These are phyloP conservation scores for Rubia tinctorum DNA, from an alignment of 305 asterid species.

Conservation along the genomic window DNA sequence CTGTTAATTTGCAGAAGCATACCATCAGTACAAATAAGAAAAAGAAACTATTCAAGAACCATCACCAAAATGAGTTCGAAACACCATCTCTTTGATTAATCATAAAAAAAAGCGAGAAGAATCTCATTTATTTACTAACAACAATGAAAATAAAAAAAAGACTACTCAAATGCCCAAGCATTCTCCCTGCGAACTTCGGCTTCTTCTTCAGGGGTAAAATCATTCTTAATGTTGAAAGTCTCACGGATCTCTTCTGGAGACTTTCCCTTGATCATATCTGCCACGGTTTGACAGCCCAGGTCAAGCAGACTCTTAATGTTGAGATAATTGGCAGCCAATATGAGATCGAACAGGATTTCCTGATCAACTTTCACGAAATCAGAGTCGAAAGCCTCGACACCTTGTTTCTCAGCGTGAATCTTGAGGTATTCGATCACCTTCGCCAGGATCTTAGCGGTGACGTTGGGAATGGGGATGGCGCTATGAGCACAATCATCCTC, in stretches of 20 bases:
- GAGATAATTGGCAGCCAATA: slow-evolving; percentile 62
- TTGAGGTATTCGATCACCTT: not conserved
- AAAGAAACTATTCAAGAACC: too few species aligned
- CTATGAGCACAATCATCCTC: slow-evolving; percentile 45
- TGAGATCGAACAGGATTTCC: slow-evolving; percentile 36
- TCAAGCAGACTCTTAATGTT: slow-evolving; percentile 54
- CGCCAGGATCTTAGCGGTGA: not conserved
- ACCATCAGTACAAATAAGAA: too few species aligned
- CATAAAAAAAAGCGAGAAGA: too few species aligned
- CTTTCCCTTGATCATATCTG: slow-evolving; percentile 59
- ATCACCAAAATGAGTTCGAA: too few species aligned
- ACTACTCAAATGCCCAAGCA: slow-evolving; percentile 65
- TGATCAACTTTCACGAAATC: not conserved
- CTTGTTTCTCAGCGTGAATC: not conserved
- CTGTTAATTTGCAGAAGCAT: too few species aligned
- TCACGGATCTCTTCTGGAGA: slow-evolving; percentile 60
- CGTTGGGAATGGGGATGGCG: slow-evolving; percentile 24
- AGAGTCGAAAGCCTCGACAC: not conserved
- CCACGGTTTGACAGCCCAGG: slow-evolving; percentile 52
- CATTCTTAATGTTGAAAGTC: slow-evolving; percentile 55
- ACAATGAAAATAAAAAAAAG: too few species aligned
- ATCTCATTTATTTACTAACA: too few species aligned
- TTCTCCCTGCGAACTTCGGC: slow-evolving; percentile 66
- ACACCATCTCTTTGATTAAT: too few species aligned
- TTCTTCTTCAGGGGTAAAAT: slow-evolving; percentile 58